A percentile compares a stretch with the other conserved stretches of the same genome.
phyloP scores from a whole-genome alignment of 805 yeast genomes.

The Hanseniaspora lachancei region DNA sequence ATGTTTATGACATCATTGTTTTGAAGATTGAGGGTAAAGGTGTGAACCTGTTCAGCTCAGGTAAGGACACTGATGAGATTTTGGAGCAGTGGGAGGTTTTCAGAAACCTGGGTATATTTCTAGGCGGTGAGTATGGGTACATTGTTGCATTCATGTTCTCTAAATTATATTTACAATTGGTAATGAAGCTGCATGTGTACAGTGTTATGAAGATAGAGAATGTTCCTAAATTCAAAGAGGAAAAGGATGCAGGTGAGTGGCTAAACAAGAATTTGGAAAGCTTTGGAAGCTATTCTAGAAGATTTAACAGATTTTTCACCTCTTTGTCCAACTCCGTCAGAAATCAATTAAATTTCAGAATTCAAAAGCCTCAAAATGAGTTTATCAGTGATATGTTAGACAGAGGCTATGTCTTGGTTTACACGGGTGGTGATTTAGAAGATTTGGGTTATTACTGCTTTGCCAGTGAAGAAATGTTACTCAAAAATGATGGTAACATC shows the following conservation, averaged over 20 bases:
- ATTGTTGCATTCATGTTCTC: constrained; percentile 69
- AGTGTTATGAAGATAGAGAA: constrained; percentile 58
- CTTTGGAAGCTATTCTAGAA: constrained; percentile 65
- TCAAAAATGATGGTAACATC: constrained; percentile 20
- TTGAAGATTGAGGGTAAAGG: constrained; percentile 70
- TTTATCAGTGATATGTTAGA: constrained; percentile 48
- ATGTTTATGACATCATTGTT: constrained; percentile 56
- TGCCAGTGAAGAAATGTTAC: constrained; percentile 42
- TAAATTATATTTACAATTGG: constrained; percentile 49
- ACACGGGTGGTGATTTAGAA: constrained; percentile 54
- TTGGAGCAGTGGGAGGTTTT: constrained; percentile 71
- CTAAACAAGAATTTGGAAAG: constrained; percentile 53
- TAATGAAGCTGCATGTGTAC: constrained; percentile 56
- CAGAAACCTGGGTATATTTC: constrained; percentile 59
- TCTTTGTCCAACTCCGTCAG: constrained; percentile 57
- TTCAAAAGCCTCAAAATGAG: constrained; percentile 35
- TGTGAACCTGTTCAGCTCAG: constrained; percentile 58
- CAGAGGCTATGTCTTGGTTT: constrained; percentile 62
- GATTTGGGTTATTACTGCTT: constrained; percentile 60
- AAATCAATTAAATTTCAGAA: constrained; percentile 32
- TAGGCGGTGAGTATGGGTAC: constrained; percentile 62
- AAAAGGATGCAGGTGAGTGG: constrained; percentile 46
- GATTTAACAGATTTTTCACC: constrained; percentile 63
- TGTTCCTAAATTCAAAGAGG: constrained; percentile 35
- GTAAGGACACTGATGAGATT: constrained; percentile 81